Percentiles rank a stretch among this genome's conserved stretches.
These are phyloP conservation scores for Ustilago cynodontis DNA, from an alignment of 1,284 basidiomycete species.

Conservation along the genomic window DNA sequence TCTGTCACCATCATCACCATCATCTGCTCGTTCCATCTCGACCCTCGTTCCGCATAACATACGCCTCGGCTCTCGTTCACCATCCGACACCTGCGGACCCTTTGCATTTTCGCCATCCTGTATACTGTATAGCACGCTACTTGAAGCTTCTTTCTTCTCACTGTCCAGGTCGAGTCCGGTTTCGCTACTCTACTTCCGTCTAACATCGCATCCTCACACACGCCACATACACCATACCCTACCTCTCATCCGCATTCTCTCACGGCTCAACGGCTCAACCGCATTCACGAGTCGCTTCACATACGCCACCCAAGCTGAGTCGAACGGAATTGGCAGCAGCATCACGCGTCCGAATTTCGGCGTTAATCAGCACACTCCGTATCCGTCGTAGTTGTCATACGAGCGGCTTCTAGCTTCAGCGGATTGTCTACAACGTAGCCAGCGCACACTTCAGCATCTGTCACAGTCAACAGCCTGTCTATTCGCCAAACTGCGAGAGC, in stretches of 20 bases:
- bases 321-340: not conserved
- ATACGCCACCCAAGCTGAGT: not conserved
- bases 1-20: slow-evolving; percentile 16
- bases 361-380: not conserved
- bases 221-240: too few relatives aligned
- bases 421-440: not conserved
- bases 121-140: slow-evolving; percentile 5
- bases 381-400: not conserved
- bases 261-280: not conserved
- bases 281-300: not conserved
- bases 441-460: not conserved
- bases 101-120: slow-evolving; percentile 1
- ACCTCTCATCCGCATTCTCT: not conserved
- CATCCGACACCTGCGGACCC: not conserved
- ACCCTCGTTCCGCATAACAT: not conserved
- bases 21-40: not conserved
- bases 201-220: too few relatives aligned
- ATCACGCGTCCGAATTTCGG: not conserved
- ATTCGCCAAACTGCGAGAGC: not conserved
- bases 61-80: not conserved
- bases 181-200: slow-evolving; percentile 19
- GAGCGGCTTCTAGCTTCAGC: not conserved
- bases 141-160: not conserved
- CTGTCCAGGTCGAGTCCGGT: slow-evolving; percentile 33
- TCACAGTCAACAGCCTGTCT: not conserved